Percentiles rank a stretch among this genome's conserved stretches.
Evolutionary conservation across 2,329 filamentous ascomycete genomes (phyloP).

Genomic region (Davidsoniella australis): DNA sequence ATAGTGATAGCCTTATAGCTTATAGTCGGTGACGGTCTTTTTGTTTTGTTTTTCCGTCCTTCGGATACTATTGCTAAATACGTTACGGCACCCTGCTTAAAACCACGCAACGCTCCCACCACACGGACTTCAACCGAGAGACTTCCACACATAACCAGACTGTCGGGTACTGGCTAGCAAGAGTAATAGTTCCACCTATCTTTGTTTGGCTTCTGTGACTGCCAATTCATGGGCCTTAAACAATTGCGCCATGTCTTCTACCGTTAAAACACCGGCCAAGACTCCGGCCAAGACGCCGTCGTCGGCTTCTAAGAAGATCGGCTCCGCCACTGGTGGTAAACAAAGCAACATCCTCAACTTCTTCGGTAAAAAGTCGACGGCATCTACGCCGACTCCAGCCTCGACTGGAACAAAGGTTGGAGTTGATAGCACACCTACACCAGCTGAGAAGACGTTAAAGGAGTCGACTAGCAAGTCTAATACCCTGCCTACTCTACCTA

Average conservation of each 20-base stretch:
- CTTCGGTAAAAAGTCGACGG: slow-evolving; percentile 22
- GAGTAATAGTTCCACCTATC: too few species aligned
- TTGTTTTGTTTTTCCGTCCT: too few species aligned
- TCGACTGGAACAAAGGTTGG: slow-evolving; percentile 20
- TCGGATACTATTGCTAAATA: too few species aligned
- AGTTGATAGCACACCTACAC: slow-evolving; percentile 19
- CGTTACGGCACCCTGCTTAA: too few species aligned
- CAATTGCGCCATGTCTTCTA: slow-evolving; percentile 1
- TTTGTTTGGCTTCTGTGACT: too few species aligned
- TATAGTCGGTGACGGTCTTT: too few species aligned
- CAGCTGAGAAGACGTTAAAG: slow-evolving; percentile 17
- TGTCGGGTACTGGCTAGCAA: too few species aligned
- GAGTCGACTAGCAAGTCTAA: slow-evolving; percentile 26
- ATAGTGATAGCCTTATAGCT: too few species aligned
- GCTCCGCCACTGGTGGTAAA: slow-evolving; percentile 18
- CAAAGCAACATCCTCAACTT: slow-evolving; percentile 29
- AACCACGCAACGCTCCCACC: too few species aligned
- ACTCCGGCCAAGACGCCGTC: slow-evolving; percentile 21
- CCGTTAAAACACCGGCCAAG: slow-evolving; percentile 5
- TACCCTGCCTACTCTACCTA: slow-evolving; percentile 20
- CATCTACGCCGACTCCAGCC: slow-evolving; percentile 18
- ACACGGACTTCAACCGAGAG: too few species aligned
- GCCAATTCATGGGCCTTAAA: not conserved
- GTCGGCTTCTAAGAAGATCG: slow-evolving; percentile 15
- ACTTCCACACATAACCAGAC: too few species aligned